Percentiles rank a stretch among this genome's conserved stretches.
Evolutionary conservation across 2,329 filamentous ascomycete species (phyloP).

Genomic region (Verticillium isaacii): DNA sequence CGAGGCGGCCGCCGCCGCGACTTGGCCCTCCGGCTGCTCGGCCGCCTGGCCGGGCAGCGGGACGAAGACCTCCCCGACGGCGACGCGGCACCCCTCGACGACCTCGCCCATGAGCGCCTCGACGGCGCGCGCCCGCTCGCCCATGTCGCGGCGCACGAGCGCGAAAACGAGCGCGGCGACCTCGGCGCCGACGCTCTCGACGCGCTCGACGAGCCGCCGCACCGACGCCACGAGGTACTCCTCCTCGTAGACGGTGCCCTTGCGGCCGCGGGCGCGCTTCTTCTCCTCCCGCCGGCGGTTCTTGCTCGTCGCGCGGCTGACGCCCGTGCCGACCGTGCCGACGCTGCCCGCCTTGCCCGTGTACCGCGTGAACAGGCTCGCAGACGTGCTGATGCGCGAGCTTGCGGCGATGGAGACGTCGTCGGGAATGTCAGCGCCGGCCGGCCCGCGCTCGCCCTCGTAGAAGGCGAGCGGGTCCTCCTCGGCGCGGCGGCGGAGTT

Average conservation of each 20-base stretch:
- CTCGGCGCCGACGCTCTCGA: conserved; percentile 70
- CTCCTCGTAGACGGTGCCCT: conserved; percentile 96
- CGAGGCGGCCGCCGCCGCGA: conserved; percentile 21
- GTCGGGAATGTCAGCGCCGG: conserved; percentile 73
- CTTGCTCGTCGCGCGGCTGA: conserved; percentile 77
- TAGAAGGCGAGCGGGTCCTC: conserved; percentile 87
- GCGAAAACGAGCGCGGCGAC: conserved; percentile 70
- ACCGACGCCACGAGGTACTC: conserved; percentile 93
- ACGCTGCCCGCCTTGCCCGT: conserved; percentile 63
- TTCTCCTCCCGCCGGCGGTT: conserved; percentile 88
- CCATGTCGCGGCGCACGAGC: conserved; percentile 75
- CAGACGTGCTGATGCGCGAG: conserved; percentile 74
- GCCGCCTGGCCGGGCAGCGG: conserved; percentile 12
- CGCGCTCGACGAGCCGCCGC: conserved; percentile 73
- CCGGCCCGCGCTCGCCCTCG: conserved; percentile 64
- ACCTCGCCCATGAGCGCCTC: conserved; percentile 72
- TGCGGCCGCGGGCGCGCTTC: conserved; percentile 90
- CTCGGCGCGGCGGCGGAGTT: conserved; percentile 74
- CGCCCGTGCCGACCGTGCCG: conserved; percentile 67
- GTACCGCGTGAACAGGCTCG: conserved; percentile 91
- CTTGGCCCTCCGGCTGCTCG: conserved; percentile 15
- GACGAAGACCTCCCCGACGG: conserved; percentile 68
- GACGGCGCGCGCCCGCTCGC: conserved; percentile 76
- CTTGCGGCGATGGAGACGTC: conserved; percentile 83
- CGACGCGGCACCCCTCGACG: conserved; percentile 60